Conservation (phyloP, 495 filamentous ascomycete genomes). For the Penicillium lividum region DNA sequence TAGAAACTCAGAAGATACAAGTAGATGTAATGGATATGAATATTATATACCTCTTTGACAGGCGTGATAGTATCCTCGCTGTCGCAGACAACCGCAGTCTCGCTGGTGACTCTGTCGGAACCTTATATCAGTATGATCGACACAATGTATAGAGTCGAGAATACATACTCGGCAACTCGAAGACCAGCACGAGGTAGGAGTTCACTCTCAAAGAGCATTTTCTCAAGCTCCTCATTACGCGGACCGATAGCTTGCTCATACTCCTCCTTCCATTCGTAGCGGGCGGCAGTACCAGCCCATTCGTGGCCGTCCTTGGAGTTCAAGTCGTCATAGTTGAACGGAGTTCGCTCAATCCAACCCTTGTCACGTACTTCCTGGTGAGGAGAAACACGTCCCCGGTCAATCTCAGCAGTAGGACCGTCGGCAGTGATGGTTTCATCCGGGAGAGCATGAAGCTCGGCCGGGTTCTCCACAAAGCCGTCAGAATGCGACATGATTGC, state of each 20-base stretch:
- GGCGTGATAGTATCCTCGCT: constrained; percentile 27
- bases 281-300: constrained; percentile 59
- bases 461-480: no score
- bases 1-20: constrained; percentile 42
- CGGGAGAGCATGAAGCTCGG: no score
- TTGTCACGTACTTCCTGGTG: background rate
- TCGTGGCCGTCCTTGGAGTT: background rate
- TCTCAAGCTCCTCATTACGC: constrained; percentile 63
- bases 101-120: constrained; percentile 25
- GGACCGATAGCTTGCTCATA: constrained; percentile 71
- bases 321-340: constrained; percentile 1
- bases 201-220: constrained; percentile 65
- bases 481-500: no score
- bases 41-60: constrained; percentile 34
- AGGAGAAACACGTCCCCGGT: background rate
- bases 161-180: constrained; percentile 41
- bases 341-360: constrained; percentile 3
- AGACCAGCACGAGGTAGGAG: constrained; percentile 43
- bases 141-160: background rate
- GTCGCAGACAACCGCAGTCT: background rate
- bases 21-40: constrained; percentile 33
- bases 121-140: constrained; percentile 3
- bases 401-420: background rate
- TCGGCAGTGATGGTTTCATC: no score
- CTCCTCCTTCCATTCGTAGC: constrained; percentile 86